Percentiles rank a stretch among this genome's conserved stretches.
These are phyloP conservation scores for Lophiotrema nucula DNA, from an alignment of 495 filamentous ascomycete genomes.

Conservation along the genomic window DNA sequence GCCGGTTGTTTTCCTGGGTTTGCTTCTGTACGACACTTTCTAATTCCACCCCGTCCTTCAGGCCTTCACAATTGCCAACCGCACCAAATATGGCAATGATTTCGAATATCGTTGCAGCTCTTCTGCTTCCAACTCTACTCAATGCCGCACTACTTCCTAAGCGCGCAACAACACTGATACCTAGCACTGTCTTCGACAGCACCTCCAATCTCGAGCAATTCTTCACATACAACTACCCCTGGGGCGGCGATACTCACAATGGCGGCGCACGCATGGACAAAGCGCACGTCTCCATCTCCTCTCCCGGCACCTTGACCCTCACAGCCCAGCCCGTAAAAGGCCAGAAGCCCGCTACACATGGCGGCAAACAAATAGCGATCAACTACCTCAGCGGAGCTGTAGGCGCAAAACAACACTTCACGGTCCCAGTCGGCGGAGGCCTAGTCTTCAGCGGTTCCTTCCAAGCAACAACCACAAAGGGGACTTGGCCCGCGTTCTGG, in stretches of 20 bases:
- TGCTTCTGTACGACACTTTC: not conserved
- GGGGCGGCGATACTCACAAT: slow-evolving; percentile 51
- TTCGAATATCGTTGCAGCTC: not conserved
- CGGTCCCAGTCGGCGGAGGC: slow-evolving; percentile 45
- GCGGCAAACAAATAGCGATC: slow-evolving; percentile 51
- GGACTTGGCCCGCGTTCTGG: slow-evolving; percentile 56
- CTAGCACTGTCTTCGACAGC: slow-evolving; percentile 53
- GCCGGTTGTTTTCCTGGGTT: not conserved
- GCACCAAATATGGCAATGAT: not conserved
- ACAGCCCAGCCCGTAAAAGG: slow-evolving; percentile 49
- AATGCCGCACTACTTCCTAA: no score
- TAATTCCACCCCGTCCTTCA: not conserved
- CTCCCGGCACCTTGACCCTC: slow-evolving; percentile 44
- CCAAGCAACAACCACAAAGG: slow-evolving; percentile 50
- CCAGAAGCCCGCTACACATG: slow-evolving; percentile 40
- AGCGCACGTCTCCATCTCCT: slow-evolving; percentile 32
- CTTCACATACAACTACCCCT: slow-evolving; percentile 54
- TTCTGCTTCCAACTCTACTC: slow-evolving; percentile 6
- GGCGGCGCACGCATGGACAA: slow-evolving; percentile 57
- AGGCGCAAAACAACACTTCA: slow-evolving; percentile 45
- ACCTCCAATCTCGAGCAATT: slow-evolving; percentile 51
- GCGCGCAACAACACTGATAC: slow-evolving; percentile 50
- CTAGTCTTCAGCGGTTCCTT: slow-evolving; percentile 55
- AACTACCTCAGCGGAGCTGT: slow-evolving; percentile 55
- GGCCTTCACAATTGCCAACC: not conserved